Percentiles rank a stretch among this genome's conserved stretches.
Evolutionary conservation across 2,329 filamentous ascomycete species (phyloP).

Genomic region (Coniochaeta ligniaria): DNA sequence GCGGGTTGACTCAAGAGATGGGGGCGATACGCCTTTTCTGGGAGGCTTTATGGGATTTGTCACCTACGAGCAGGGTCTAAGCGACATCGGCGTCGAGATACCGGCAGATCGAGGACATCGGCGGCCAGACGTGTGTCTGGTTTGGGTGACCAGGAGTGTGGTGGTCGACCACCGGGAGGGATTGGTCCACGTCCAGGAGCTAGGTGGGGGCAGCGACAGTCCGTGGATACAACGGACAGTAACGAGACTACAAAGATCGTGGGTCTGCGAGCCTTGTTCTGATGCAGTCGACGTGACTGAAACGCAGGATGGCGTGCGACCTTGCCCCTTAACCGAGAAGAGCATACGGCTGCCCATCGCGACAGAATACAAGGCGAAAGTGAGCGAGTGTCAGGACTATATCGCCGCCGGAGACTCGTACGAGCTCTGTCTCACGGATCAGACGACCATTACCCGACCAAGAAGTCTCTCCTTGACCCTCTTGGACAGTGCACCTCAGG

Average conservation of each 20-base stretch:
- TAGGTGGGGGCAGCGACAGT: slow-evolving; percentile 30
- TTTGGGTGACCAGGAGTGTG: slow-evolving; percentile 70
- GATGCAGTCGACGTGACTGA: background rate
- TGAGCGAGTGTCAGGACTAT: slow-evolving; percentile 61
- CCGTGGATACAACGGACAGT: slow-evolving; percentile 37
- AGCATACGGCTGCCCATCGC: slow-evolving; percentile 32
- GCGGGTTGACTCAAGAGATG: slow-evolving; percentile 13
- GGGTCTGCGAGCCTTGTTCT: background rate
- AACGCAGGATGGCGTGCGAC: slow-evolving; percentile 1
- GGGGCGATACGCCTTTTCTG: slow-evolving; percentile 53
- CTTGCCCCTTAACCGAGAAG: background rate
- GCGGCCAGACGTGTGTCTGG: slow-evolving; percentile 65
- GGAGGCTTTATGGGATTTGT: slow-evolving; percentile 81
- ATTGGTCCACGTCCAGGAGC: slow-evolving; percentile 59
- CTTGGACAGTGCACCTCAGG: background rate
- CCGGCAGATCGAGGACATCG: slow-evolving; percentile 25
- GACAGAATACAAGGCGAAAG: slow-evolving; percentile 55
- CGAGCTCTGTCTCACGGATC: slow-evolving; percentile 75
- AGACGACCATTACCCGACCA: slow-evolving; percentile 54
- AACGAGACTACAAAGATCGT: slow-evolving; percentile 19
- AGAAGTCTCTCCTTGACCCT: slow-evolving; percentile 12
- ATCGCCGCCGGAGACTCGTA: slow-evolving; percentile 77
- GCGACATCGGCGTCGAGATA: slow-evolving; percentile 43
- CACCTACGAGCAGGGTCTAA: slow-evolving; percentile 75
- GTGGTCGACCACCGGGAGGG: slow-evolving; percentile 65